These are phyloP conservation scores for Bremia lactucae DNA, from an alignment of 352 stramenopile species.

Conservation along the genomic window DNA sequence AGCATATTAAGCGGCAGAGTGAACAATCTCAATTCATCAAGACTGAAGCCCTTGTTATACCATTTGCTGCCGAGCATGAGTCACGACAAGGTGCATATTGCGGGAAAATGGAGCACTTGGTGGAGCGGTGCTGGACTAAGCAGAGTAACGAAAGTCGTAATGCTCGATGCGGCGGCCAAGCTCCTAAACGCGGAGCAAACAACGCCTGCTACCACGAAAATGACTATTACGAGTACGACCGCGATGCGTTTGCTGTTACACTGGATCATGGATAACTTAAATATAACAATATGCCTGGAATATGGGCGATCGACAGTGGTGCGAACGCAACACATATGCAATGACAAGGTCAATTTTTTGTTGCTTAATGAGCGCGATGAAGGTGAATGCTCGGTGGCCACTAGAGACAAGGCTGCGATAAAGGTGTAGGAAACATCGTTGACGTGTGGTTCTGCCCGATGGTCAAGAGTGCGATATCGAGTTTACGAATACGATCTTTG, in stretches of 20 bases:
- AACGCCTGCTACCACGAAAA: background rate
- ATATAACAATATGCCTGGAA: too few relatives aligned
- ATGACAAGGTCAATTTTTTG: too few relatives aligned
- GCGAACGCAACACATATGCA: too few relatives aligned
- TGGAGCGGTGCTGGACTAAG: conserved; percentile 13
- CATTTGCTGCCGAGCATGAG: background rate
- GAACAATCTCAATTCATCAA: background rate
- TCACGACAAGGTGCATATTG: too few relatives aligned
- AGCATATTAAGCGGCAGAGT: background rate
- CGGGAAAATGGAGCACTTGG: too few relatives aligned
- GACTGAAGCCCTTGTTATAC: background rate
- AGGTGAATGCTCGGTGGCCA: too few relatives aligned
- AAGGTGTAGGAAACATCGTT: background rate
- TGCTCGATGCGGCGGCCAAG: background rate
- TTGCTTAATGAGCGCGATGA: too few relatives aligned
- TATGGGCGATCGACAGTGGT: too few relatives aligned
- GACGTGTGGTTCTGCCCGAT: background rate
- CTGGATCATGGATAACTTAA: too few relatives aligned
- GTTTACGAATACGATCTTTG: background rate
- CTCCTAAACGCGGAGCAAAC: background rate
- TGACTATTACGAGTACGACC: background rate
- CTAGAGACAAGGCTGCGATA: background rate
- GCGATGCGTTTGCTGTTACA: too few relatives aligned
- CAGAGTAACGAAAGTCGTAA: conserved; percentile 8
- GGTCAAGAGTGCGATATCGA: background rate